A percentile compares a stretch with the other conserved stretches of the same genome.
Conservation (phyloP, 1,139 yeast species). For the Barnettozyma hawaiiensis region DNA sequence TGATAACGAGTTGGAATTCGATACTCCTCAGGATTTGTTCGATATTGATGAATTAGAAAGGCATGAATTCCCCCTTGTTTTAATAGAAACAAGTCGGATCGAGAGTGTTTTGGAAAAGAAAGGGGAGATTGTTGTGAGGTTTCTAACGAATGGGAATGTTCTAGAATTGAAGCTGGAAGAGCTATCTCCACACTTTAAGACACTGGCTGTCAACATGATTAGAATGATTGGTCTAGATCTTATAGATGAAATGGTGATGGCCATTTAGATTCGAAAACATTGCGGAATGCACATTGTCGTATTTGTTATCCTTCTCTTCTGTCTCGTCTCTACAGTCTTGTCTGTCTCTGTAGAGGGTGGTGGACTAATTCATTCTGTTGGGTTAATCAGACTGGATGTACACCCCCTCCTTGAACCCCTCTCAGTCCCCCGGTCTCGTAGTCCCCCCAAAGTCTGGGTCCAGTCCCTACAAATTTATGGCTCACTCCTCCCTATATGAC, state of each 20-base stretch:
- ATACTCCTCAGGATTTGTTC: constrained; percentile 1
- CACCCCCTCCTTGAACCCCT: too few relatives aligned
- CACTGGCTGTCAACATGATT: constrained; percentile 1
- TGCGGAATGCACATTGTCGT: neutral
- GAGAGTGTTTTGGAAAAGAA: neutral
- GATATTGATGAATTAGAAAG: neutral
- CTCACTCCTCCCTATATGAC: neutral
- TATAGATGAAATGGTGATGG: constrained; percentile 1
- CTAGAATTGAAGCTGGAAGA: neutral
- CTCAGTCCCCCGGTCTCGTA: too few relatives aligned
- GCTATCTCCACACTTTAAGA: neutral
- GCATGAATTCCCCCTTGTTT: constrained; percentile 3
- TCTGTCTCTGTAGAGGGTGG: too few relatives aligned
- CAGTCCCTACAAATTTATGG: too few relatives aligned
- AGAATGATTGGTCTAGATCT: constrained; percentile 4
- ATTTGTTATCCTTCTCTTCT: too few relatives aligned
- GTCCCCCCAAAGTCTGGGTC: too few relatives aligned
- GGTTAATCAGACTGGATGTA: too few relatives aligned
- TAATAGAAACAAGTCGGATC: constrained; percentile 2
- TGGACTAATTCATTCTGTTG: too few relatives aligned
- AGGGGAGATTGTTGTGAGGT: neutral
- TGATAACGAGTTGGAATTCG: neutral
- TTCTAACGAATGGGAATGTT: neutral
- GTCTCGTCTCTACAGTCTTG: too few relatives aligned
- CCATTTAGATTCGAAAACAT: neutral